Percentiles rank a stretch among this genome's conserved stretches.
Evolutionary conservation across 148 eudicot genomes (phyloP).

Genomic region (Chenopodium formosanum): DNA sequence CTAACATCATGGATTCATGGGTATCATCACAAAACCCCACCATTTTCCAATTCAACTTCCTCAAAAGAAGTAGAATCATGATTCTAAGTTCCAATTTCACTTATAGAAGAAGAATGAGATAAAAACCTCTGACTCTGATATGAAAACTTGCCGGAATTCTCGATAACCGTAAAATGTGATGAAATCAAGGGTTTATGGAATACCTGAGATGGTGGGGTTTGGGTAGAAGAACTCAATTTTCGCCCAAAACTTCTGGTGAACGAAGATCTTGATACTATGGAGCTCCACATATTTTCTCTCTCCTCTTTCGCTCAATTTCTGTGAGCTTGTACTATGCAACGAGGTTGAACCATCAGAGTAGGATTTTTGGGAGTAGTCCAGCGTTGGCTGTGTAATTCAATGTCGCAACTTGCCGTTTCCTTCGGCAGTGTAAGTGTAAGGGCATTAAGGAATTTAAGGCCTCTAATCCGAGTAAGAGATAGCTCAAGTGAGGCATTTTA

Average conservation of each 20-base stretch:
- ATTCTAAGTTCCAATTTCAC: conserved; percentile 31
- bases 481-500: no score
- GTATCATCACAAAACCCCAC: conserved; percentile 12
- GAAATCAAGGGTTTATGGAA: conserved; percentile 18
- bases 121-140: conserved; percentile 36
- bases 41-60: conserved; percentile 14
- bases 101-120: conserved; percentile 39
- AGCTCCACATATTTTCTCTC: conserved; percentile 44
- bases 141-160: conserved; percentile 9
- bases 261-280: conserved; percentile 29
- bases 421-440: no score
- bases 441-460: no score
- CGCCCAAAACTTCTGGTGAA: conserved; percentile 22
- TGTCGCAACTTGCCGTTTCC: no score
- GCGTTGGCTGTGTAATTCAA: no score
- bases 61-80: conserved; percentile 29
- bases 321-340: background rate
- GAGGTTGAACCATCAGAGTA: background rate
- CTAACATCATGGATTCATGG: conserved; percentile 13
- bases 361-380: background rate
- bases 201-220: conserved; percentile 33
- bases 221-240: conserved; percentile 13
- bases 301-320: background rate
- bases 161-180: conserved; percentile 9
- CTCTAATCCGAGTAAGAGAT: no score